These are phyloP conservation scores for Chlorophyllum brunneum DNA, from an alignment of 768 basidiomycete species.

Conservation along the genomic window DNA sequence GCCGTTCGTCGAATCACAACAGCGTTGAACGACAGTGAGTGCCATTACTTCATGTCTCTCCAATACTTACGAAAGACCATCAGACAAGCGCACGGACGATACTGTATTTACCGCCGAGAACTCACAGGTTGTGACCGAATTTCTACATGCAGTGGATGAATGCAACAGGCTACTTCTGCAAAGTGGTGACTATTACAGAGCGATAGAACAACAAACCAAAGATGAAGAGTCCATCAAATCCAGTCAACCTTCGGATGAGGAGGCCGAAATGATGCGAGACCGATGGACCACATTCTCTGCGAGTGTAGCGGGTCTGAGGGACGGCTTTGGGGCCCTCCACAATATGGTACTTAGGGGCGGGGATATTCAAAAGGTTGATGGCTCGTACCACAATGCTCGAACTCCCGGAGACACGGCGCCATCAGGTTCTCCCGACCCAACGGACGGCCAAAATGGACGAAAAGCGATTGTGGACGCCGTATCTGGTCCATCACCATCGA, in stretches of 20 bases:
- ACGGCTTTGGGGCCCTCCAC: not conserved
- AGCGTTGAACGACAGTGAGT: not conserved
- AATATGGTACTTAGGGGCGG: no score
- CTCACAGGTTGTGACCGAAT: not conserved
- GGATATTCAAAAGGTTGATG: no score
- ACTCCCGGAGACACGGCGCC: no score
- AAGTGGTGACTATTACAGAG: not conserved
- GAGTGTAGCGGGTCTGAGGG: not conserved
- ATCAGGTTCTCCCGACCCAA: no score
- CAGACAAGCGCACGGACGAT: not conserved
- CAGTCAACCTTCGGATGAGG: not conserved
- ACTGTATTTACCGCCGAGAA: not conserved
- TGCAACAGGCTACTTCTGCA: not conserved
- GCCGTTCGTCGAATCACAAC: not conserved
- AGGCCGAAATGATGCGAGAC: not conserved
- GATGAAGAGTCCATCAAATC: not conserved
- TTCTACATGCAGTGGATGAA: not conserved
- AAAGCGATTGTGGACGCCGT: no score
- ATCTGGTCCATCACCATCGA: no score
- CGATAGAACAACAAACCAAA: not conserved
- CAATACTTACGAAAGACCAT: no score
- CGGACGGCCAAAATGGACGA: no score
- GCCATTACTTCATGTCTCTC: no score
- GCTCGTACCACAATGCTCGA: no score
- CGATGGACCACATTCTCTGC: not conserved